These are phyloP conservation scores for Cystofilobasidium capitatum DNA, from an alignment of 768 basidiomycete species.

Conservation along the genomic window DNA sequence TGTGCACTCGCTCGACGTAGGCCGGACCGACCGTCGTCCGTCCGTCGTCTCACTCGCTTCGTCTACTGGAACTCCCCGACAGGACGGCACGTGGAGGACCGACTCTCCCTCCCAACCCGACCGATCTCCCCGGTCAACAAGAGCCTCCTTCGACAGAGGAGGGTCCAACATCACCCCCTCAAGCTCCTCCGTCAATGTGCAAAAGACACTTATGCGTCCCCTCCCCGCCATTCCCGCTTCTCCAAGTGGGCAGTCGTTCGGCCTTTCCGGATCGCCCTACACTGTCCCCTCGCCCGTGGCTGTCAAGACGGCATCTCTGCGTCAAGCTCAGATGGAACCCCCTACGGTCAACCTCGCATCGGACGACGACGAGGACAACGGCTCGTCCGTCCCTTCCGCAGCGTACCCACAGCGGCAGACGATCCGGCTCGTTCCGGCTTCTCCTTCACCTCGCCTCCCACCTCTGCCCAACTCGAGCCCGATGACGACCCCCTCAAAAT, in stretches of 20 bases:
- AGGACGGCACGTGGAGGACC: no score
- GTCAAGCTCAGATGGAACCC: background rate
- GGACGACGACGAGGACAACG: background rate
- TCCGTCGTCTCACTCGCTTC: no score
- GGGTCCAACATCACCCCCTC: background rate
- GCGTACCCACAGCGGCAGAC: no score
- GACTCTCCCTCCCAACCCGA: background rate
- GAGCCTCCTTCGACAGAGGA: background rate
- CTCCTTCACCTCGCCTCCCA: constrained; percentile 11
- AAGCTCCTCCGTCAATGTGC: background rate
- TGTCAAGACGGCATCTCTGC: background rate
- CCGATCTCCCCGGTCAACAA: background rate
- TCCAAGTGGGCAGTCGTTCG: background rate
- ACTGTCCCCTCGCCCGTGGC: background rate
- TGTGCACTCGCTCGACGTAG: no score
- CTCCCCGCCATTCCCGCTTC: background rate
- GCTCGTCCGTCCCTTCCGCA: background rate
- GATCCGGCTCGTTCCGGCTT: constrained; percentile 25
- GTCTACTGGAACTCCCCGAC: no score
- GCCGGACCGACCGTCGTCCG: no score
- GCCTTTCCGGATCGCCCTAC: background rate
- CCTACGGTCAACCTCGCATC: background rate
- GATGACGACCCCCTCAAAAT: background rate
- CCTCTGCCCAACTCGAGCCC: background rate
- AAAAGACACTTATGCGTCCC: background rate